These are phyloP conservation scores for Lyophyllum shimeji DNA, from an alignment of 768 basidiomycete species.

Conservation along the genomic window DNA sequence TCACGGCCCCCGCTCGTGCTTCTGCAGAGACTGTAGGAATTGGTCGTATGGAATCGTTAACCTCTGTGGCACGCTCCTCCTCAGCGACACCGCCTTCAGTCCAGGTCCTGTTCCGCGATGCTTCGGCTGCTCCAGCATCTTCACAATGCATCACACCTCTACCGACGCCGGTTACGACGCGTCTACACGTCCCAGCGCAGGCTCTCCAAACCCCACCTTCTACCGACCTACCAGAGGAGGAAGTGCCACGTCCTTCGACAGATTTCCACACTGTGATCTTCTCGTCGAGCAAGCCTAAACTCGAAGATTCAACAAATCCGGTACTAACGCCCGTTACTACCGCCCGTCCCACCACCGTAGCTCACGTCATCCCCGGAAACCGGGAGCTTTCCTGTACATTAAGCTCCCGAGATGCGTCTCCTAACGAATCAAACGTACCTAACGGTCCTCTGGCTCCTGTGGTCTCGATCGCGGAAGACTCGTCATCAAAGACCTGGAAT, in stretches of 20 bases:
- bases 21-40: not conserved
- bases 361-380: not conserved
- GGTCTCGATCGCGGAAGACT: not conserved
- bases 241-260: not conserved
- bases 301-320: not conserved
- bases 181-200: not conserved
- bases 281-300: not conserved
- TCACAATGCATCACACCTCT: not conserved
- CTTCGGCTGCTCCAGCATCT: not conserved
- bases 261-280: not conserved
- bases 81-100: conserved; percentile 2
- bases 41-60: conserved; percentile 1
- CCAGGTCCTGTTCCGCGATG: conserved; percentile 2
- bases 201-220: conserved; percentile 4
- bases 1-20: not conserved
- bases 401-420: not conserved
- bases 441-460: not conserved
- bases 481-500: not conserved
- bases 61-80: not conserved
- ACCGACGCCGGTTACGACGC: conserved; percentile 1
- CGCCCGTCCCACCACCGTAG: not conserved
- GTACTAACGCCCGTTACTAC: conserved; percentile 11
- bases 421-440: not conserved
- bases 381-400: not conserved
- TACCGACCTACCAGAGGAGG: not conserved